Evolutionary conservation across 148 eudicot species (phyloP), one percentile per base, ranked within the genome.

Genomic region (Agrostemma githago): DNA sequence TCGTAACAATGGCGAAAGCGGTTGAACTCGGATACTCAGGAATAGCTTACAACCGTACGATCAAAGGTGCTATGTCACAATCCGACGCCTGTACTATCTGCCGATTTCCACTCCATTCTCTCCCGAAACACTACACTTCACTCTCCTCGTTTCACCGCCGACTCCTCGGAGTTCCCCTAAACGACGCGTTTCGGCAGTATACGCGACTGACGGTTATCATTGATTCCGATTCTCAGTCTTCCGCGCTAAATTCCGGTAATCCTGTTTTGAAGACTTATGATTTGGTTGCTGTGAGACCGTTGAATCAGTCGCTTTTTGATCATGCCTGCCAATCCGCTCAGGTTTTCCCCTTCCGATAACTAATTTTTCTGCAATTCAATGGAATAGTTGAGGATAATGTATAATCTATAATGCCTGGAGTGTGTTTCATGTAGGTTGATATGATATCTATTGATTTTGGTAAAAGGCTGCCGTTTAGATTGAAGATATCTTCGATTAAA

Each of bases 371-470:
- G 8, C 17, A 0, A n/a, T 37, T 51, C 7, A 19, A 40, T 71
- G 44, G 5, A 26, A 26, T 26, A 26, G 34, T 26, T 26, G 34
- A 26, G 26, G 37, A 12, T 5, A 11, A 3, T 21, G 60, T 40
- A 21, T 53, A 46, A 3, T 3, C 9, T 34, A 17, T 57, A 1
- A 7, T 11, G 26, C 43, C 41, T 54, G 10, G 8, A 1, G 21
- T 16, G 21, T 67, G 7, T 74, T 56, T 10, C 85, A 73, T 56
- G 46, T 66, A 79, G 82, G 79, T 80, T 80, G 96, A 92, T 74
- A 83, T 95, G 72, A 95, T 95, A 72, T 75, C 94, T 4, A 90
- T 95, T 85, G 93, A 95, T 84, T 95, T 92, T 66, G 85, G 86
- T 1, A 90, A 89, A 64, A 91, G 86, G 78, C 79, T 90, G 82